Evolutionary conservation across 2,329 filamentous ascomycete species (phyloP), one percentile per base, ranked within the genome.

Genomic region (Penicillium sp.): DNA sequence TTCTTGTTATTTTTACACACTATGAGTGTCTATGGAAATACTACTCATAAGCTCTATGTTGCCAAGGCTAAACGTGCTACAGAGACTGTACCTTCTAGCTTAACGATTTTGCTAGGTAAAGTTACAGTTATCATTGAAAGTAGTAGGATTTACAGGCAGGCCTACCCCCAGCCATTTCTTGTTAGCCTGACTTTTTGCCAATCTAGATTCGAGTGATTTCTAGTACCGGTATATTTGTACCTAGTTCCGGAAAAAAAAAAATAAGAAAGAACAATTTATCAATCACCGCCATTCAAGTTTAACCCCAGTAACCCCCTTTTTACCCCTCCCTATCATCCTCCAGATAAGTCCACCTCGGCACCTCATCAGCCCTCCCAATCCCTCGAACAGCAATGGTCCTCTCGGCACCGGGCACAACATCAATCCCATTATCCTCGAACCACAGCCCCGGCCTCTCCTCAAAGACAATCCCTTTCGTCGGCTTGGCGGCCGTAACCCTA

Each of bases 391-490:
- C 71, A 29, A 79, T 67, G 13, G 66, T 69, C 68, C 86, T 84
- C 64, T 83, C 82, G 69, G 87, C 85, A 4, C 84, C 84, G 17
- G 85, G 85, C 7, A 86, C 81, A 61, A 87, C 71, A 68, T 87
- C 85, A 59, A 87, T 78, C 11, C 83, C 84, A 69, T 83, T 86
- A 69, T 87, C 85, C 56, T 81, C 78, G 19, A 86, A 73, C 21
- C 81, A 76, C 44, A 86, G 79, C 11, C 83, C 84, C 55, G 84
- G 80, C 57, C 83, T 73, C 69, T 87, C 85, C 70, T 87, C 84
- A 66, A 87, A 86, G 3, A 87, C 85, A 17, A 87, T 72, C 8
- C 85, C 84, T 66, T 87, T 87, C 2, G 85, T 84, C 1, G 85
- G 85, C 71, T 81, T 83, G 7, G 61, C 61, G 46, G 73, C 77